These are phyloP conservation scores for Citrus sp. DNA, from an alignment of 345 rosid genomes.

Conservation along the genomic window DNA sequence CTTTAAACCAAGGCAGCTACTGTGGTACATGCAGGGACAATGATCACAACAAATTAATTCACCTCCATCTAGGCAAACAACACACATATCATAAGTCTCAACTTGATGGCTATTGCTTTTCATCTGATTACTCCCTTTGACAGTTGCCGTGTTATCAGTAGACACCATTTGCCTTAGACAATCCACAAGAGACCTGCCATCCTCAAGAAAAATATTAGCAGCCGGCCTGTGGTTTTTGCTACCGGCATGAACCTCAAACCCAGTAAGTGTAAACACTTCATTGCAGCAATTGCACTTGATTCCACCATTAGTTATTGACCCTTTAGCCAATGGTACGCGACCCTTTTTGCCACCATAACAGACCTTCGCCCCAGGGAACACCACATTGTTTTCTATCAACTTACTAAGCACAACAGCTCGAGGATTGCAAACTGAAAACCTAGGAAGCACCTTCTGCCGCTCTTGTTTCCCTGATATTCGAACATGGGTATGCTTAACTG, in stretches of 20 bases:
- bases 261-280: conserved; percentile 20
- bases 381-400: conserved; percentile 38
- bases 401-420: conserved; percentile 19
- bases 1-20: conserved; percentile 45
- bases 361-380: conserved; percentile 28
- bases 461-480: conserved; percentile 6
- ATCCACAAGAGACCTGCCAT: conserved; percentile 39
- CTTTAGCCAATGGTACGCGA: conserved; percentile 15
- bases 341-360: conserved; percentile 17
- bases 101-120: conserved; percentile 1
- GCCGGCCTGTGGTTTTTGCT: conserved; percentile 20
- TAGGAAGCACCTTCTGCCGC: neutral
- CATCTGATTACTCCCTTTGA: neutral
- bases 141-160: conserved; percentile 2
- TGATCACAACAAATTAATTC: conserved; percentile 51
- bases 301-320: conserved; percentile 39
- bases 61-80: conserved; percentile 46
- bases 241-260: conserved; percentile 23
- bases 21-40: conserved; percentile 49
- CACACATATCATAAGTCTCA: conserved; percentile 20
- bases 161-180: conserved; percentile 34
- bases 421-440: conserved; percentile 6
- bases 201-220: conserved; percentile 34
- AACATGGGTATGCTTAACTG: neutral
- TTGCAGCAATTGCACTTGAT: conserved; percentile 34